phyloP scores from a whole-genome alignment of 306 rosid genomes.

The Trifolium fragiferum region DNA sequence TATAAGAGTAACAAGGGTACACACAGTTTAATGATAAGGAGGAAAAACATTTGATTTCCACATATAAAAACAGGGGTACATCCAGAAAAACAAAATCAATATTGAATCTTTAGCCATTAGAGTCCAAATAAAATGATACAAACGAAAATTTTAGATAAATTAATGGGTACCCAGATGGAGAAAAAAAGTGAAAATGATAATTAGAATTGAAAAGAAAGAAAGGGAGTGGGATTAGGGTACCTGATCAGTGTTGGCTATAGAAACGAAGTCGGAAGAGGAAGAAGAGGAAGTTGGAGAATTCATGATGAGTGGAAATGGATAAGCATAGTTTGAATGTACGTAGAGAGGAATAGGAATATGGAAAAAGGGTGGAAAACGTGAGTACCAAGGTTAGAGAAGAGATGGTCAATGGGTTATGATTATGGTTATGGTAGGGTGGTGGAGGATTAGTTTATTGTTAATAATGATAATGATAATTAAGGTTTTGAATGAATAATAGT shows the following conservation, averaged over 20 bases:
- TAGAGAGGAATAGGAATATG: slow-evolving; percentile 20
- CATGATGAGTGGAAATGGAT: slow-evolving; percentile 57
- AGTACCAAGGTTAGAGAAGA: slow-evolving; percentile 12
- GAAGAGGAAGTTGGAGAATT: slow-evolving; percentile 66
- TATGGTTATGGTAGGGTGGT: not conserved
- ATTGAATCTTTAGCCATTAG: not conserved
- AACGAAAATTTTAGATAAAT: not conserved
- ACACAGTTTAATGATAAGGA: too few species aligned
- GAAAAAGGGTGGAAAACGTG: slow-evolving; percentile 29
- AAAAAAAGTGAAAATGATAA: slow-evolving; percentile 1
- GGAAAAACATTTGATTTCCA: too few species aligned
- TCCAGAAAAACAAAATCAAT: not conserved
- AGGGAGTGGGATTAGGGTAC: slow-evolving; percentile 30
- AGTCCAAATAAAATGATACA: not conserved
- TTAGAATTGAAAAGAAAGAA: not conserved
- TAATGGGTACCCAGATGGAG: not conserved
- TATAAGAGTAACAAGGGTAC: too few species aligned
- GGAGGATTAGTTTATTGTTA: not conserved
- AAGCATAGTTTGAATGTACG: slow-evolving; percentile 42
- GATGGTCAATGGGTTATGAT: slow-evolving; percentile 34
- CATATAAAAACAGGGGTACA: not conserved
- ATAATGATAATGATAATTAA: not conserved
- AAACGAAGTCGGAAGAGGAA: slow-evolving; percentile 64
- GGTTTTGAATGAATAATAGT: slow-evolving; percentile 25
- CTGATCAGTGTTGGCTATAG: slow-evolving; percentile 64